phyloP scores from a whole-genome alignment of 2,329 filamentous ascomycete species.

The Exserohilum rostratum region DNA sequence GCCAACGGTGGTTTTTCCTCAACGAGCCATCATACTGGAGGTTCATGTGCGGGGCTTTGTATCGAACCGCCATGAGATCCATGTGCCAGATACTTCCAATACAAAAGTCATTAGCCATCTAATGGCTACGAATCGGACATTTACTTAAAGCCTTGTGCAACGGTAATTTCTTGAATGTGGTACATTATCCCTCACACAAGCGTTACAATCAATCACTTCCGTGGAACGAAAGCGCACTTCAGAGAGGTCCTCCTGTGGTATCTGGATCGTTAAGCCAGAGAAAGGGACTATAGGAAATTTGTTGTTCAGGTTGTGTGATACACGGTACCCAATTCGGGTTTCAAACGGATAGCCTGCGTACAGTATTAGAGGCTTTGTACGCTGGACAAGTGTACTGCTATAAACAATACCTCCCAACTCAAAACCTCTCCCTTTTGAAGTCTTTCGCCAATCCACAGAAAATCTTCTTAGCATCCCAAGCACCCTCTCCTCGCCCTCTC shows the following conservation, averaged over 20 bases:
- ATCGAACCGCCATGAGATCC: not conserved
- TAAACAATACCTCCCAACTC: too few relatives aligned
- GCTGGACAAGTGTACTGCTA: too few relatives aligned
- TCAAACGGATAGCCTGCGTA: too few relatives aligned
- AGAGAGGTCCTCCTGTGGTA: too few relatives aligned
- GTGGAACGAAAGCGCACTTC: slow-evolving; percentile 6
- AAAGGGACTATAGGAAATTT: not conserved
- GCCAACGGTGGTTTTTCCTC: not conserved
- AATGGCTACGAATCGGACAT: not conserved
- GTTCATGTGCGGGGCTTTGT: not conserved
- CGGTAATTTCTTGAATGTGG: not conserved
- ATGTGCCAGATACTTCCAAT: not conserved
- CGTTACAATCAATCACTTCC: not conserved
- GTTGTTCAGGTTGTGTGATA: not conserved
- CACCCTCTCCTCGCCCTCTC: too few relatives aligned
- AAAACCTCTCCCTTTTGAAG: too few relatives aligned
- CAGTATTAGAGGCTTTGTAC: too few relatives aligned
- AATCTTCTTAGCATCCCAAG: too few relatives aligned
- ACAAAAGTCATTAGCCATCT: not conserved
- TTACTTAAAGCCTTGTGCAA: not conserved
- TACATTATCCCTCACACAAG: not conserved
- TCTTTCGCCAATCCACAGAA: too few relatives aligned
- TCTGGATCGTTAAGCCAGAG: not conserved
- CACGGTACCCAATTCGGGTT: too few relatives aligned
- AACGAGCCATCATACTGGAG: not conserved